Evolutionary conservation across 805 yeast species (phyloP).

Genomic region (Candida saitoana): DNA sequence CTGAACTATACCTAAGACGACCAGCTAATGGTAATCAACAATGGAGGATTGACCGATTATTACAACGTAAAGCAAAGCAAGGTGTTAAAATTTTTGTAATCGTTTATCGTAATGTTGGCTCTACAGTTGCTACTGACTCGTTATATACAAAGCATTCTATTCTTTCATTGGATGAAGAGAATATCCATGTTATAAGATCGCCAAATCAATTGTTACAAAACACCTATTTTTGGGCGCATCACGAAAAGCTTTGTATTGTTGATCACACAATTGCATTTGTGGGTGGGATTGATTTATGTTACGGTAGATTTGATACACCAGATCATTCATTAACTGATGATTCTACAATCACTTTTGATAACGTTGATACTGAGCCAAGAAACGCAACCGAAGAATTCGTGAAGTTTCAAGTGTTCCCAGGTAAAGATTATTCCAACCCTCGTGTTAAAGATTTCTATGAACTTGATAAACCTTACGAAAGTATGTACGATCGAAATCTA

Average conservation of each 20-base stretch:
- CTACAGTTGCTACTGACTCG: constrained; percentile 90
- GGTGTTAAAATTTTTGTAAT: constrained; percentile 93
- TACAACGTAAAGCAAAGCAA: constrained; percentile 85
- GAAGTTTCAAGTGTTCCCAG: constrained; percentile 75
- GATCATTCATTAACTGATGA: constrained; percentile 90
- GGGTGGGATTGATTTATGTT: constrained; percentile 95
- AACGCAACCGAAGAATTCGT: constrained; percentile 38
- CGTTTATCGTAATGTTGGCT: constrained; percentile 89
- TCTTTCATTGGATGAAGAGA: constrained; percentile 71
- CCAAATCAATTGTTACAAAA: constrained; percentile 93
- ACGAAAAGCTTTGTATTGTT: constrained; percentile 82
- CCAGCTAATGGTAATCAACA: constrained; percentile 95
- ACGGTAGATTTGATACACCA: constrained; percentile 94
- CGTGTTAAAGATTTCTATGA: constrained; percentile 82
- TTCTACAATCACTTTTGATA: constrained; percentile 31
- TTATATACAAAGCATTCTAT: constrained; percentile 91
- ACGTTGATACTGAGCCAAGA: constrained; percentile 26
- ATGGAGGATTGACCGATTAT: constrained; percentile 83
- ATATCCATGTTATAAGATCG: constrained; percentile 85
- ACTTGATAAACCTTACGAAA: constrained; percentile 81
- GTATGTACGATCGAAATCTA: constrained; percentile 77
- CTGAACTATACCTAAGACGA: constrained; percentile 86
- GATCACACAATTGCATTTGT: constrained; percentile 86
- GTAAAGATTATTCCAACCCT: constrained; percentile 96
- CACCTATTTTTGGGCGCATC: constrained; percentile 98